Conservation (phyloP, 345 rosid genomes). For the Rhizophora mangle region DNA sequence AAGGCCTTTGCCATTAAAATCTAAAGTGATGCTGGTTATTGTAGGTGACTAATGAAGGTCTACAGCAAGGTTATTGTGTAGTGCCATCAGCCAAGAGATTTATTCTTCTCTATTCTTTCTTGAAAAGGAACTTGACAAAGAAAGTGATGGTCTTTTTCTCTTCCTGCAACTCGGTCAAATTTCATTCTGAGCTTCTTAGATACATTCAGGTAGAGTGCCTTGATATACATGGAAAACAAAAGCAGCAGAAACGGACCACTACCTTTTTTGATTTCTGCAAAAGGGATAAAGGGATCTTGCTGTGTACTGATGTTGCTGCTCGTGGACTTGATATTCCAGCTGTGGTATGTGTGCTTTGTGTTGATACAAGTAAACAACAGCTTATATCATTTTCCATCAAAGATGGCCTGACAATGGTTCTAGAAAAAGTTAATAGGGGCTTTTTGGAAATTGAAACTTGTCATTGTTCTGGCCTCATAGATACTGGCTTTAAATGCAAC, state of each 20-base stretch:
- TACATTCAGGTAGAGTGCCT: constrained; percentile 69
- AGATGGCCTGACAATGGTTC: no score
- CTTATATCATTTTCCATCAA: no score
- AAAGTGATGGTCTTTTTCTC: constrained; percentile 99
- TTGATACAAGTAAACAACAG: no score
- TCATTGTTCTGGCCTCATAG: neutral
- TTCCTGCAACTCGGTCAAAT: constrained; percentile 93
- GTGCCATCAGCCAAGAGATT: constrained; percentile 80
- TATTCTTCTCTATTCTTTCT: constrained; percentile 75
- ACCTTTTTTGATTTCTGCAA: constrained; percentile 94
- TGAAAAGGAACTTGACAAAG: constrained; percentile 83
- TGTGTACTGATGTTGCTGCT: constrained; percentile 97
- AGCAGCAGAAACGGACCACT: constrained; percentile 84
- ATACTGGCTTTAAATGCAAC: neutral
- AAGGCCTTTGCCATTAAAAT: constrained; percentile 1
- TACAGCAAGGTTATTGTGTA: constrained; percentile 95
- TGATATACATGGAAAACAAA: constrained; percentile 92
- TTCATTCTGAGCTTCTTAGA: constrained; percentile 80
- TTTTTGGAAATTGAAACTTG: neutral
- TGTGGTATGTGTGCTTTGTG: constrained; percentile 51
- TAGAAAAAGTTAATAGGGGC: neutral
- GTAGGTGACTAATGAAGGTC: constrained; percentile 94
- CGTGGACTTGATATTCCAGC: constrained; percentile 98
- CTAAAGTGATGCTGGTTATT: constrained; percentile 16
- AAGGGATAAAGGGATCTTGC: constrained; percentile 86